Percentiles rank a stretch among this genome's conserved stretches.
Evolutionary conservation across 345 rosid species (phyloP).

Genomic region (Conringia planisiliqua): DNA sequence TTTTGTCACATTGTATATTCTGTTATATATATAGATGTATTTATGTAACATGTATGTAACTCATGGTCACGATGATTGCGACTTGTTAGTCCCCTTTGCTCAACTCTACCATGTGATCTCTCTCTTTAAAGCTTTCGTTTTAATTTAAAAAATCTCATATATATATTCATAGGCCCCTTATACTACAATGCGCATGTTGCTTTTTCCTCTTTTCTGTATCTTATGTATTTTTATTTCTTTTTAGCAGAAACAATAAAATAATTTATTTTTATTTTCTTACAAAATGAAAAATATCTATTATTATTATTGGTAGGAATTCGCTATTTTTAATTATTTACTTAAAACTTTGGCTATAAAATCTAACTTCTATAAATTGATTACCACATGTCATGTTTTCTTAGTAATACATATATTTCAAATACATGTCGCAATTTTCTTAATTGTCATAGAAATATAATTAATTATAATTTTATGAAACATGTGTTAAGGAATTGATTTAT

Average conservation of each 20-base stretch:
- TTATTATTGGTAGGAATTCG: neutral
- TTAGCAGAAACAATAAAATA: neutral
- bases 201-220: neutral
- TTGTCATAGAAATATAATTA: no score
- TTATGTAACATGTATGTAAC: neutral
- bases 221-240: neutral
- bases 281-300: no score
- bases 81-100: slow-evolving; percentile 19
- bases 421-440: no score
- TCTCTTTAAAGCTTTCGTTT: slow-evolving; percentile 4
- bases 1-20: neutral
- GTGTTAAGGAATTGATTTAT: no score
- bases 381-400: neutral
- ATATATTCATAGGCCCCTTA: neutral
- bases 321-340: neutral
- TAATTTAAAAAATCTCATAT: neutral
- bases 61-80: slow-evolving; percentile 18
- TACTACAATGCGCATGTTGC: neutral
- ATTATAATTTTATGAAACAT: no score
- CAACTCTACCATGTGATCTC: slow-evolving; percentile 19
- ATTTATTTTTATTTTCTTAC: neutral
- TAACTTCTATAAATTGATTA: neutral
- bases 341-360: neutral
- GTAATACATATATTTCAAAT: neutral
- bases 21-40: neutral